Evolutionary conservation across 2,329 filamentous ascomycete species (phyloP).

Genomic region (Aspergillus proliferans): DNA sequence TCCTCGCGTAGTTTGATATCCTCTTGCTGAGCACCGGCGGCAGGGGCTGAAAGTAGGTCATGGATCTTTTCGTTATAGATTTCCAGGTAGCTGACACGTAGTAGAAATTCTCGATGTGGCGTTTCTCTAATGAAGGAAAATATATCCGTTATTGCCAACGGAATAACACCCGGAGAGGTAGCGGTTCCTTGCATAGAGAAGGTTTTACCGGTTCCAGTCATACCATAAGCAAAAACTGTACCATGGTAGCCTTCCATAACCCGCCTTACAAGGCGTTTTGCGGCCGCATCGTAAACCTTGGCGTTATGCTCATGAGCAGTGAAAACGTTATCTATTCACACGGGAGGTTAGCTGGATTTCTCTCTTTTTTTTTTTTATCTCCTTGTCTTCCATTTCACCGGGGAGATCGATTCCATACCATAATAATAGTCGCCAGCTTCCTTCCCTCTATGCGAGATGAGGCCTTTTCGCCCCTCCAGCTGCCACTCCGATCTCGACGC

Average conservation of each 20-base stretch:
- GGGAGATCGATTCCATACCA: slow-evolving; percentile 50
- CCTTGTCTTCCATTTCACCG: neutral
- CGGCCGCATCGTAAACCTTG: slow-evolving; percentile 87
- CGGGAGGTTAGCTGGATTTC: neutral
- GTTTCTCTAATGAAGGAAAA: slow-evolving; percentile 99
- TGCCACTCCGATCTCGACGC: slow-evolving; percentile 72
- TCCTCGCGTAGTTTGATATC: slow-evolving; percentile 98
- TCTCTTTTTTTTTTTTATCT: neutral
- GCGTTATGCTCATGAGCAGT: slow-evolving; percentile 88
- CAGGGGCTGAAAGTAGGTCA: slow-evolving; percentile 75
- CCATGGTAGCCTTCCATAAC: slow-evolving; percentile 99
- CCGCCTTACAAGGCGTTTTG: slow-evolving; percentile 86
- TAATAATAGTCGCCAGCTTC: slow-evolving; percentile 92
- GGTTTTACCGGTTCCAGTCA: slow-evolving; percentile 98
- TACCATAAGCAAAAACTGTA: slow-evolving; percentile 96
- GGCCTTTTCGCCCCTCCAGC: slow-evolving; percentile 74
- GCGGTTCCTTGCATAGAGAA: slow-evolving; percentile 99
- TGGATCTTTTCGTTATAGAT: slow-evolving; percentile 99
- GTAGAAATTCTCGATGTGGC: slow-evolving; percentile 83
- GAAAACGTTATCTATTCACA: slow-evolving; percentile 83
- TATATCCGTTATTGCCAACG: slow-evolving; percentile 94
- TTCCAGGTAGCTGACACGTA: slow-evolving; percentile 95
- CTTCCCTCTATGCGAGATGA: slow-evolving; percentile 77
- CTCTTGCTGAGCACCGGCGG: slow-evolving; percentile 63
- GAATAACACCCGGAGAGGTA: slow-evolving; percentile 91